Evolutionary conservation across 106 monocot species (phyloP).

Genomic region (Ottelia alismoides): DNA sequence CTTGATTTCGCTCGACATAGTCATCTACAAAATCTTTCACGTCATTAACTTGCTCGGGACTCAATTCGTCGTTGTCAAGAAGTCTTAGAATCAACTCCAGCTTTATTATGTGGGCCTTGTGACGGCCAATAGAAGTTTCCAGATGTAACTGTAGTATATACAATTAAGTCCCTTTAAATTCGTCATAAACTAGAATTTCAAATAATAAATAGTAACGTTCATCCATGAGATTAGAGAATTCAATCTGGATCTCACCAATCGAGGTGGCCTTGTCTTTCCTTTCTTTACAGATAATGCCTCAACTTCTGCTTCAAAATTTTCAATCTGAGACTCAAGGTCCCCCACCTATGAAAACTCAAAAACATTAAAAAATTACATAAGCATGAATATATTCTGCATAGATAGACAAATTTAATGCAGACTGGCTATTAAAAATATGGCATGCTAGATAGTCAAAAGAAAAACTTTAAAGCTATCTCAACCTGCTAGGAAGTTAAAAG

Average conservation of each 20-base stretch:
- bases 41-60: slow-evolving; percentile 97
- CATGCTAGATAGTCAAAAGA: no score
- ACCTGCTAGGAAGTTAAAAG: no score
- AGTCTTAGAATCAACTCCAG: slow-evolving; percentile 91
- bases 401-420: no score
- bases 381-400: no score
- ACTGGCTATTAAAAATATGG: no score
- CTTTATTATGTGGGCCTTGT: slow-evolving; percentile 96
- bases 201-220: no score
- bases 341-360: slow-evolving; percentile 43
- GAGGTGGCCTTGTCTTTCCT: slow-evolving; percentile 80
- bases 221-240: no score
- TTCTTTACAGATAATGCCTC: slow-evolving; percentile 94
- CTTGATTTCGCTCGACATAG: slow-evolving; percentile 99
- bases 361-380: neutral
- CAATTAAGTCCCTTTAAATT: no score
- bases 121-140: slow-evolving; percentile 78
- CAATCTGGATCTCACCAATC: slow-evolving; percentile 69
- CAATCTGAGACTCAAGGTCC: slow-evolving; percentile 87
- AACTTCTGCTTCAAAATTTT: slow-evolving; percentile 89
- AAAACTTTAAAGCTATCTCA: no score
- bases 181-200: no score
- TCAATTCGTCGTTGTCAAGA: slow-evolving; percentile 95
- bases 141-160: slow-evolving; percentile 61
- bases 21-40: slow-evolving; percentile 91